phyloP scores from a whole-genome alignment of 805 yeast genomes.

The Wickerhamiella allomyrinae region DNA sequence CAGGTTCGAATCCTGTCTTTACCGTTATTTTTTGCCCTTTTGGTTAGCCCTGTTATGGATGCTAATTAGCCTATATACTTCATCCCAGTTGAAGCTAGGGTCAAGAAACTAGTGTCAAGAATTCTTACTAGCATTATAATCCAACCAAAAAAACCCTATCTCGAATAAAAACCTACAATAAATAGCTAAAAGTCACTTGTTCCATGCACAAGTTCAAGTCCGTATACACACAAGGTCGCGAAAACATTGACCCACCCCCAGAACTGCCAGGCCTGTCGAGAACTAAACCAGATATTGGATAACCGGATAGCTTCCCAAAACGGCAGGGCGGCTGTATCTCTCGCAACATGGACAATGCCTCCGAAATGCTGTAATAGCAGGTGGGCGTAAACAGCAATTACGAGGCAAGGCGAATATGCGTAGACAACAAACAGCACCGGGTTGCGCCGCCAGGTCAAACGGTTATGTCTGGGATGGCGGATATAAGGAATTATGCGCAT shows the following conservation, averaged over 20 bases:
- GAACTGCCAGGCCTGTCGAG: slow-evolving; percentile 62
- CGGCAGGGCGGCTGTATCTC: slow-evolving; percentile 6
- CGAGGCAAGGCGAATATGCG: slow-evolving; percentile 84
- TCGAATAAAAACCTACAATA: not conserved
- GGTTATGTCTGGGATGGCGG: slow-evolving; percentile 13
- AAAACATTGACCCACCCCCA: slow-evolving; percentile 96
- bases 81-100: no score
- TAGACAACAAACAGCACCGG: slow-evolving; percentile 36
- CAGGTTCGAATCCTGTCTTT: slow-evolving; percentile 32
- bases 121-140: no score
- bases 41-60: no score
- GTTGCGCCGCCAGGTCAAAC: slow-evolving; percentile 10
- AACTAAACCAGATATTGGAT: slow-evolving; percentile 25
- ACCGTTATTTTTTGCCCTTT: slow-evolving; percentile 22
- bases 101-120: no score
- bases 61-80: no score
- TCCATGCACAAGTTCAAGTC: slow-evolving; percentile 42
- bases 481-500: slow-evolving; percentile 83
- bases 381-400: slow-evolving; percentile 91
- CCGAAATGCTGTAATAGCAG: slow-evolving; percentile 63
- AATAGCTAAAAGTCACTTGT: not conserved
- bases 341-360: slow-evolving; percentile 15
- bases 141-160: not conserved
- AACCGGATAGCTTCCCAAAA: slow-evolving; percentile 8
- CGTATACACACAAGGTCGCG: slow-evolving; percentile 63